Conservation (phyloP, 2,329 filamentous ascomycete genomes). For the Colletotrichum australisinense region DNA sequence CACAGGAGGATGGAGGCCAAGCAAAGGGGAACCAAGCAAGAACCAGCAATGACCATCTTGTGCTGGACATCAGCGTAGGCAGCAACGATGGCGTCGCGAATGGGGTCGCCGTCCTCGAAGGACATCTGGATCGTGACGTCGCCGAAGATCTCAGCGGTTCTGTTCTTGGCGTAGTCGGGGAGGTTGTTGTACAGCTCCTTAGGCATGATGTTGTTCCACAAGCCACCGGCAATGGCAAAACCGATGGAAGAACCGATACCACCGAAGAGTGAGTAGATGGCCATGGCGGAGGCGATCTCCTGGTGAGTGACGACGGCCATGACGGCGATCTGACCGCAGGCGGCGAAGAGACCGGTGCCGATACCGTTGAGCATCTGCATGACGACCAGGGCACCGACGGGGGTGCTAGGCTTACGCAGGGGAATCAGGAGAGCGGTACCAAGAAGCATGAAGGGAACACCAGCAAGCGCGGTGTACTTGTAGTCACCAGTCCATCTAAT, state of each 20-base stretch:
- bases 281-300: conserved; percentile 47
- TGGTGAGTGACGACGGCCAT: conserved; percentile 46
- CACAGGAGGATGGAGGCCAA: conserved; percentile 49
- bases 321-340: conserved; percentile 53
- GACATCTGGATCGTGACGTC: conserved; percentile 47
- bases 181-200: conserved; percentile 49
- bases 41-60: conserved; percentile 50
- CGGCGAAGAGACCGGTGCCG: conserved; percentile 43
- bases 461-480: conserved; percentile 47
- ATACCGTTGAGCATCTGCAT: conserved; percentile 53
- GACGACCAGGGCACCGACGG: conserved; percentile 50
- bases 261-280: conserved; percentile 45
- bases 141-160: conserved; percentile 56
- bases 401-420: conserved; percentile 45
- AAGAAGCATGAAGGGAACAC: conserved; percentile 47
- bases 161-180: conserved; percentile 47
- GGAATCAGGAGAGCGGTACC: conserved; percentile 47
- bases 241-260: conserved; percentile 48
- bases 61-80: conserved; percentile 61
- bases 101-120: conserved; percentile 53
- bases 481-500: conserved; percentile 47
- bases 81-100: conserved; percentile 55
- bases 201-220: conserved; percentile 52
- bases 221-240: conserved; percentile 43
- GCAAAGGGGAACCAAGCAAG: conserved; percentile 47